Conservation (phyloP, 805 yeast species). For the Sugiyamaella lignohabitans region DNA sequence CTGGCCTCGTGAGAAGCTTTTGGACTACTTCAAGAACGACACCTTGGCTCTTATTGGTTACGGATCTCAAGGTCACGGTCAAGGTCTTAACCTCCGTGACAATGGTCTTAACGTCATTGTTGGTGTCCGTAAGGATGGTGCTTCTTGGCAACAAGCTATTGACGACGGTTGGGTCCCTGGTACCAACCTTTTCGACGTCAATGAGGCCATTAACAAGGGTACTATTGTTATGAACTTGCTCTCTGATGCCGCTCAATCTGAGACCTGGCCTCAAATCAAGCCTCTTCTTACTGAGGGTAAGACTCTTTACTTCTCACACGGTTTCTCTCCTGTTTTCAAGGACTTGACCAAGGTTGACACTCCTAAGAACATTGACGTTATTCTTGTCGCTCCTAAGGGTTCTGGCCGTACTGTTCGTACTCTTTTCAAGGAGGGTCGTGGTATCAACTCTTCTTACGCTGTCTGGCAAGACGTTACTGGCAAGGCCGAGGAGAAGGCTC, state of each 20-base stretch:
- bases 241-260: constrained; percentile 99
- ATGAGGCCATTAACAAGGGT: constrained; percentile 89
- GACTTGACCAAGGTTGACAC: constrained; percentile 94
- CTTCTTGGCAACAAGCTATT: constrained; percentile 98
- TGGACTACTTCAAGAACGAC: constrained; percentile 95
- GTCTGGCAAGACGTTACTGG: constrained; percentile 99
- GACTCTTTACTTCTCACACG: constrained; percentile 98
- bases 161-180: constrained; percentile 99
- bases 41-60: constrained; percentile 97
- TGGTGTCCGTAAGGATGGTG: constrained; percentile 98
- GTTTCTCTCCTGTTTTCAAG: constrained; percentile 99
- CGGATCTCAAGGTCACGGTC: constrained; percentile 99
- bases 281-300: constrained; percentile 94
- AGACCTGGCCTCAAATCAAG: constrained; percentile 84
- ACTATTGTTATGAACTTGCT: constrained; percentile 94
- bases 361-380: constrained; percentile 91
- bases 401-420: constrained; percentile 99
- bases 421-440: constrained; percentile 99
- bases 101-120: constrained; percentile 95
- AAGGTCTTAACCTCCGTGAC: constrained; percentile 98
- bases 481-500: constrained; percentile 98
- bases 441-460: constrained; percentile 99
- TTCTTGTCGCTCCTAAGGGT: constrained; percentile 99
- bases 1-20: constrained; percentile 98
- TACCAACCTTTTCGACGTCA: constrained; percentile 90